phyloP scores from a whole-genome alignment of 495 filamentous ascomycete genomes.

The Penicillium fimorum region DNA sequence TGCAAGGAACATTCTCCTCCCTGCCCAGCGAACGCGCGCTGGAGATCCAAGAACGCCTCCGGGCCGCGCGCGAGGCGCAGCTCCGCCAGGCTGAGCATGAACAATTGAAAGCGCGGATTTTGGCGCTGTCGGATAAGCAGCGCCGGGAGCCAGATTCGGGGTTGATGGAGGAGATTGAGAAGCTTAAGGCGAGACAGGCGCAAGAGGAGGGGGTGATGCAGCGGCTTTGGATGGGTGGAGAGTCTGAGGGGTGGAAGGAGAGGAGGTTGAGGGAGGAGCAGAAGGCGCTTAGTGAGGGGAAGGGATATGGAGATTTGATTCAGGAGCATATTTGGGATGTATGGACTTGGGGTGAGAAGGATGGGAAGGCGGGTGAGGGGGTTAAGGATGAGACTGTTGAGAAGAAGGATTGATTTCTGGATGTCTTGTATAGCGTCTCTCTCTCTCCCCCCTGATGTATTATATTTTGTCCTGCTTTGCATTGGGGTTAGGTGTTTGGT shows the following conservation, averaged over 20 bases:
- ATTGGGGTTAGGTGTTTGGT: constrained; percentile 24
- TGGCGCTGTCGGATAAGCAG: constrained; percentile 23
- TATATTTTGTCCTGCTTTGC: constrained; percentile 13
- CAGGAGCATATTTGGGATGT: constrained; percentile 83
- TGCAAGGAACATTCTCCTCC: constrained; percentile 19
- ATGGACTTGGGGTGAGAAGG: constrained; percentile 56
- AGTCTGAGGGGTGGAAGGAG: constrained; percentile 68
- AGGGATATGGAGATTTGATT: constrained; percentile 79
- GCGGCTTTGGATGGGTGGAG: constrained; percentile 65
- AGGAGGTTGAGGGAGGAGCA: constrained; percentile 66
- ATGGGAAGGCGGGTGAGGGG: constrained; percentile 23
- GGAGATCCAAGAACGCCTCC: constrained; percentile 47
- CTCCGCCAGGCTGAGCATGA: constrained; percentile 21
- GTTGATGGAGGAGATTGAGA: constrained; percentile 38
- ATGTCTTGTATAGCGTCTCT: constrained; percentile 3
- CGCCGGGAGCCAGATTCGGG: constrained; percentile 16
- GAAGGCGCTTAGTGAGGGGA: constrained; percentile 72
- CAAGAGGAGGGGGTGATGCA: constrained; percentile 45
- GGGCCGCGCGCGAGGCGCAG: constrained; percentile 38
- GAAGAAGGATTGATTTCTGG: constrained; percentile 7
- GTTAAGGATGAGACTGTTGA: constrained; percentile 24
- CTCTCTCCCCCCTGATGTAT: constrained; percentile 8
- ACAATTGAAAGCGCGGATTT: constrained; percentile 21
- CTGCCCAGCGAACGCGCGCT: constrained; percentile 56
- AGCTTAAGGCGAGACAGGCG: constrained; percentile 36